Evolutionary conservation across 305 asterid species (phyloP), one percentile per base, ranked within the genome.

Genomic region (Solanum aculeatissimum): DNA sequence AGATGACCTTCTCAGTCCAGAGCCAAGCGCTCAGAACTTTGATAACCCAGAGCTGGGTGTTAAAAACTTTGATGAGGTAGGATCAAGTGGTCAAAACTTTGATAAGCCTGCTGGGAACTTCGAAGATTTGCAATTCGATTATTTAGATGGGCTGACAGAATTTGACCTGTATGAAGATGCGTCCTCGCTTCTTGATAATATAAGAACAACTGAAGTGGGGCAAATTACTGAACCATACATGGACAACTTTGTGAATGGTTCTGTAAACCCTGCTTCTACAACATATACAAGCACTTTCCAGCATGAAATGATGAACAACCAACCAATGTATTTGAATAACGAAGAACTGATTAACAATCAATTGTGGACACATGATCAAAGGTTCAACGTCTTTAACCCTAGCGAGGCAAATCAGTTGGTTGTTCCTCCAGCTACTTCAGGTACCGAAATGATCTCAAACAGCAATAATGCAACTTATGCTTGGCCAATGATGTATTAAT

Each of bases 1-100:
- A 91, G 83, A 95, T 85, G 99, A 97, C 84, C 92, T 97, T 65
- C n/a, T 89, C 55, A 91, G 88, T 83, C 89, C 92, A 15, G 91
- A 90, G 60, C 89, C 91, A 63, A 53, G 74, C 38, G 15, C 47
- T 69, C 86, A 84, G 11, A 63, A 62, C 80, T 75, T 35, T 77
- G 88, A 49, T 75, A 14, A 25, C 43, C 40, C 21, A 10, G 81
- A 27, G 62, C 62, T 1, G 62, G 21, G 4, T 74, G 60, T 45
- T 74, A 4, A 47, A 49, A 75, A 75, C 81, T 47, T 75, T 49
- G 81, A 75, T 49, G 43, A 47, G 43, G 27, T 62, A 16, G 81
- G 81, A 27, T 25, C 62, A 49, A 75, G 62, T 75, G 81, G 81
- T 47, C 81, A 75, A 75, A 75, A 25, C 81, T 75, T 75, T 25